phyloP scores from a whole-genome alignment of 2,329 filamentous ascomycete species.

The Xylariaceae sp. region DNA sequence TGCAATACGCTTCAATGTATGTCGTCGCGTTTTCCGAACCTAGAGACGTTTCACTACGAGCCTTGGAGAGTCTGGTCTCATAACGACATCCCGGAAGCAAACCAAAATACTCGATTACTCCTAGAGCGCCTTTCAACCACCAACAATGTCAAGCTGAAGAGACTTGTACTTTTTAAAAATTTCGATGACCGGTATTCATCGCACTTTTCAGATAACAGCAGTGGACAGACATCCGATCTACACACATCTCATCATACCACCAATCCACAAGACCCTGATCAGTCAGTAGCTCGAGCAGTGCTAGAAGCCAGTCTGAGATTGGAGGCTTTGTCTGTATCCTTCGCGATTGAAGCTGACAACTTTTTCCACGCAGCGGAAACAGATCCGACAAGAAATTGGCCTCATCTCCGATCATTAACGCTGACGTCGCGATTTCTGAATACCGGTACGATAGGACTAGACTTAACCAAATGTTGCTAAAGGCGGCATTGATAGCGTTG shows the following conservation, averaged over 20 bases:
- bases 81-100: slow-evolving; percentile 22
- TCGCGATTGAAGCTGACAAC: not conserved
- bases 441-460: slow-evolving; percentile 13
- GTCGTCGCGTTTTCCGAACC: slow-evolving; percentile 26
- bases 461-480: slow-evolving; percentile 23
- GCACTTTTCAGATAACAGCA: not conserved
- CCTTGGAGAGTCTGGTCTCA: slow-evolving; percentile 28
- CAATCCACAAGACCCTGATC: too few relatives aligned
- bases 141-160: not conserved
- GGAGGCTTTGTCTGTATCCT: not conserved
- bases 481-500: slow-evolving; percentile 23
- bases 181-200: not conserved
- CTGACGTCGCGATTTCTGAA: slow-evolving; percentile 29
- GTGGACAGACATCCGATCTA: not conserved
- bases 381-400: slow-evolving; percentile 23
- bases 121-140: not conserved
- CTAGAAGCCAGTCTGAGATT: not conserved
- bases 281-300: not conserved
- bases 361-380: slow-evolving; percentile 7
- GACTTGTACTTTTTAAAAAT: not conserved
- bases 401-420: slow-evolving; percentile 28
- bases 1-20: slow-evolving; percentile 25
- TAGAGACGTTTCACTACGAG: slow-evolving; percentile 30
- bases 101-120: slow-evolving; percentile 23
- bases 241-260: too few relatives aligned